Base-by-base conservation (phyloP, 305 asterid species). In the Nicotiana rustica region DNA sequence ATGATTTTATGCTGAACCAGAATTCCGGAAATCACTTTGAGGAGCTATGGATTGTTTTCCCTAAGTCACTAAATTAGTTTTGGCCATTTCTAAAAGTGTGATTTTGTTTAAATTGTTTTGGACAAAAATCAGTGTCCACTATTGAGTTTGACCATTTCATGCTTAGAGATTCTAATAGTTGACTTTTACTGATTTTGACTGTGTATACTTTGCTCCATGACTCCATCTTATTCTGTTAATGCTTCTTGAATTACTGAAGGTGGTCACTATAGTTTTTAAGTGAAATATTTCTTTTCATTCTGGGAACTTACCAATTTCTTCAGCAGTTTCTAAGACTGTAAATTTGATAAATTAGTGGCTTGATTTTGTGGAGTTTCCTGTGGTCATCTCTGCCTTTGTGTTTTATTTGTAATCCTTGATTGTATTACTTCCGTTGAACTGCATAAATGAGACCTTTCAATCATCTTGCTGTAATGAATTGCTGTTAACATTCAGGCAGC, bases 401-500 rank as follows among this genome's bases (percentile, higher is more conserved):
- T 36, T 65, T 49, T 21, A 9, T 25, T 59, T 80, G 49, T 67
- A 67, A 35, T 67, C 52, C 10, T 65, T 25, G 66, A 47, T 35
- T 80, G 29, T 21, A 80, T 52, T 57, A 15, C 18, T 66, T 47
- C 15, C 55, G 19, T 77, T 65, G 3, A 76, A 19, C 6, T 80
- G 18, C 60, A 21, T 19, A 12, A 14, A 19, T 80, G 60, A 29
- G 17, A 25, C 78, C 21, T 76, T 64, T 41, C 47, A 60, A 71
- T 82, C 44, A 10, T 29, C 67, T 47, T 49, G 52, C 75, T 25
- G 31, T 65, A 17, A 52, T 75, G 80, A 21, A 18, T 67, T 75
- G 13, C 21, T 52, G 66, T 86, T 47, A 31, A 78, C 82, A 62
- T 91, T 86, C 93, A 96, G 99, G 96, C 85, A 61, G 85, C 82